Base-by-base conservation (phyloP, 202 grass and related monocot species). In the Eragrostis tef region DNA sequence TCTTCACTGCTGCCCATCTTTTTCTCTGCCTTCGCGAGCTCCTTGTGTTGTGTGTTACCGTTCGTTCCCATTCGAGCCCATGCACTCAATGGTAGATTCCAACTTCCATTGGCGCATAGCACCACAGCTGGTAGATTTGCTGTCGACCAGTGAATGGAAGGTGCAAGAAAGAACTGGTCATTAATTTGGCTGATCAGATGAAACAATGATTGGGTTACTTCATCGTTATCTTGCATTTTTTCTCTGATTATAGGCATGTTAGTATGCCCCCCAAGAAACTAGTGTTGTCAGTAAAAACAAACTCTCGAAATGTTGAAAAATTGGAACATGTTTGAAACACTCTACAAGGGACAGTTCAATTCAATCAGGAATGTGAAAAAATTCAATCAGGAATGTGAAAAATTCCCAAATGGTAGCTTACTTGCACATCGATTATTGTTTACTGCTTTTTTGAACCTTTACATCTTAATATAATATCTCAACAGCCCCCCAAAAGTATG, bases 1-100 rank as follows among this genome's bases (percentile, higher is more conserved):
- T 90, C 88, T 56, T 56, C 44, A 12, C 58, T 66, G 65, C 58
- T 66, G 65, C 65, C 50, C 64, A 57, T 79, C 29, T 68, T 83
- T 84, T 74, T 79, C 79, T 42, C 67, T 48, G 67, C 29, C 31
- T 14, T 26, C 13, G 26, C 46, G 16, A 47, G 7, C 56, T 64
- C 49, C 42, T 85, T 76, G 34, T 41, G 82, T 8, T 56, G 47
- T 46, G 59, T 78, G 61, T 74, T 77, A 78, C 83, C 67, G 13
- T 31, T 26, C 64, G 51, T 45, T 12, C 11, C 14, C 26, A 7
- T 44, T 45, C 36, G 50, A 58, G 41, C 82, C 70, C 76, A 59
- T 77, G 78, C 70, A 42, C 50, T 14, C 64, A 2, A 47, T 34
- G 50, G 29, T 65, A 73, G 74, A 81, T 78, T 81, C 72, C 29